phyloP scores from a whole-genome alignment of 2,329 filamentous ascomycete genomes.

The Diaporthe destruens region DNA sequence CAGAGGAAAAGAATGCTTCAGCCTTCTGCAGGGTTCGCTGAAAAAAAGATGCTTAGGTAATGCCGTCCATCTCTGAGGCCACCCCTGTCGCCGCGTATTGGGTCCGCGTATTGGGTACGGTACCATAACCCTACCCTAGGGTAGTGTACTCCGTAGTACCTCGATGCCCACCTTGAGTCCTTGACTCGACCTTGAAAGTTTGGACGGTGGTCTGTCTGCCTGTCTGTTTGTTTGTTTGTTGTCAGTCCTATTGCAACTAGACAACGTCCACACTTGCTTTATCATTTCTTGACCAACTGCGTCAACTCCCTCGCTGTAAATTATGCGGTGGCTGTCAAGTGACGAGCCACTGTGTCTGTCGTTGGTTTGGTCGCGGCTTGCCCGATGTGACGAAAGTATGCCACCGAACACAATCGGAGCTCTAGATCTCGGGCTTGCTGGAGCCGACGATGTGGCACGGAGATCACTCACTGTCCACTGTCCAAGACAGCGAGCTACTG shows the following conservation, averaged over 20 bases:
- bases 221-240: too few relatives aligned
- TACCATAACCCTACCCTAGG: too few relatives aligned
- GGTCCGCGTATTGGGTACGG: too few relatives aligned
- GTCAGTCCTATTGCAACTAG: neutral
- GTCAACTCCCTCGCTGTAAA: too few relatives aligned
- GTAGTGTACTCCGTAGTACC: too few relatives aligned
- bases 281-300: neutral
- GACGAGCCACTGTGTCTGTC: too few relatives aligned
- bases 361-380: too few relatives aligned
- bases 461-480: neutral
- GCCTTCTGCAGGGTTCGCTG: slow-evolving; percentile 9
- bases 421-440: neutral
- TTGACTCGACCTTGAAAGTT: neutral
- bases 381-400: too few relatives aligned
- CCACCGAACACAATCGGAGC: too few relatives aligned
- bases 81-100: neutral
- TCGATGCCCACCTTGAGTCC: neutral
- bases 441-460: neutral
- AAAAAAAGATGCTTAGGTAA: slow-evolving; percentile 24
- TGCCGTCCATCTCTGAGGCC: too few relatives aligned
- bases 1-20: slow-evolving; percentile 5
- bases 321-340: too few relatives aligned
- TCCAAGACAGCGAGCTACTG: neutral
- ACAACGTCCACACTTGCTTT: neutral
- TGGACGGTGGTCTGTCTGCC: neutral